phyloP scores from a whole-genome alignment of 106 monocot genomes.

The Allium fistulosum region DNA sequence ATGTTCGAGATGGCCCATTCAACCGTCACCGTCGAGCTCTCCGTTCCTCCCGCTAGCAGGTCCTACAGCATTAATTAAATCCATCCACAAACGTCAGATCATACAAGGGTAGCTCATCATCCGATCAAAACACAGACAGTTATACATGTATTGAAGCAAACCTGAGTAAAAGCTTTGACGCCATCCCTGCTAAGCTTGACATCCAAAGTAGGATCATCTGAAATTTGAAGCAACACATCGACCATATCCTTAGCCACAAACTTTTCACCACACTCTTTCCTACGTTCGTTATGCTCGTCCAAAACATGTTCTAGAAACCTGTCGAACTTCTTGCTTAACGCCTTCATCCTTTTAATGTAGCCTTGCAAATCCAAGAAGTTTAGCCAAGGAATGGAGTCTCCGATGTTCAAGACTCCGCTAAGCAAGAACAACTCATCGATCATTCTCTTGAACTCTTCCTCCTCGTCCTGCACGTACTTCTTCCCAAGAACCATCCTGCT shows the following conservation, averaged over 20 bases:
- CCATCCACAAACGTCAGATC: too few species aligned
- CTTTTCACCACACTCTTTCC: conserved; percentile 17
- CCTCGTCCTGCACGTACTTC: conserved; percentile 27
- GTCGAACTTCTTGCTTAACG: conserved; percentile 51
- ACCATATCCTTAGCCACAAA: conserved; percentile 56
- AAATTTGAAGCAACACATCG: conserved; percentile 48
- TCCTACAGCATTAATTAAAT: too few species aligned
- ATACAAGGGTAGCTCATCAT: too few species aligned
- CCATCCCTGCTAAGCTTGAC: conserved; percentile 42
- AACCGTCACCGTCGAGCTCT: conserved; percentile 49
- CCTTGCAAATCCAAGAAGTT: conserved; percentile 59
- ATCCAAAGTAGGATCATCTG: conserved; percentile 39
- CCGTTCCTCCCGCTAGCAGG: conserved; percentile 54
- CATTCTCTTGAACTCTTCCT: conserved; percentile 74
- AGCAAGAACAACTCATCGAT: conserved; percentile 75
- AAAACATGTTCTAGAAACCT: conserved; percentile 62
- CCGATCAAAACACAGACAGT: background rate
- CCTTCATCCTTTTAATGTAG: conserved; percentile 68
- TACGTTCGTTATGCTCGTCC: conserved; percentile 62
- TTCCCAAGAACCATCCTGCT: conserved; percentile 69
- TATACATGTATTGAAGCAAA: background rate
- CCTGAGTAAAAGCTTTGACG: conserved; percentile 69
- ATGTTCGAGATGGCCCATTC: conserved; percentile 70
- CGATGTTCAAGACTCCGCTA: conserved; percentile 56
- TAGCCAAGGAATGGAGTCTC: conserved; percentile 58